These are phyloP conservation scores for Volvariella surrecta DNA, from an alignment of 1,284 basidiomycete genomes.

Conservation along the genomic window DNA sequence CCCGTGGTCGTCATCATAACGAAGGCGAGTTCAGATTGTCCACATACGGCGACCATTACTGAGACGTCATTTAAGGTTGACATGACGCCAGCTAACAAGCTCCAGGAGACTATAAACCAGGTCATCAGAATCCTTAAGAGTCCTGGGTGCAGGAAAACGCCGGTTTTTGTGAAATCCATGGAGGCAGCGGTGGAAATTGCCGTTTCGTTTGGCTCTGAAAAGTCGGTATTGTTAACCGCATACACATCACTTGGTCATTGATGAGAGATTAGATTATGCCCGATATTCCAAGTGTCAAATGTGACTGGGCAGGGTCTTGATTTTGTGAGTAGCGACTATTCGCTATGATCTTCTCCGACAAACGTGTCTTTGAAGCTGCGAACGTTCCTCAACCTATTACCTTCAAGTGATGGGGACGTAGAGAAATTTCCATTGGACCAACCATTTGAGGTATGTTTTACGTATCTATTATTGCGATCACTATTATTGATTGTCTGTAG, in stretches of 20 bases:
- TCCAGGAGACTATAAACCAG: slow-evolving; percentile 88
- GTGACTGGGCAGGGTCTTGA: slow-evolving; percentile 92
- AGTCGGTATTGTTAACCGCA: slow-evolving; percentile 28
- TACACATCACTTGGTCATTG: not conserved
- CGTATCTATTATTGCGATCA: not conserved
- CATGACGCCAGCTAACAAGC: slow-evolving; percentile 92
- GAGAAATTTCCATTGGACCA: slow-evolving; percentile 80
- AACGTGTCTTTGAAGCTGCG: slow-evolving; percentile 41
- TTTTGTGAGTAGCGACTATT: slow-evolving; percentile 34
- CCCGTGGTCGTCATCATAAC: slow-evolving; percentile 94
- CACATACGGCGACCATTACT: too few relatives aligned
- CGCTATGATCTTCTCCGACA: slow-evolving; percentile 3
- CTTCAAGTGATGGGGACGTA: slow-evolving; percentile 74
- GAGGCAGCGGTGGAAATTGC: slow-evolving; percentile 78
- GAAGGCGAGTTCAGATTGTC: slow-evolving; percentile 55
- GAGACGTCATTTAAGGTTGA: slow-evolving; percentile 69
- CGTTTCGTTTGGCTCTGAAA: slow-evolving; percentile 61
- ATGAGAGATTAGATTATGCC: slow-evolving; percentile 58
- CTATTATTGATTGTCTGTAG: slow-evolving; percentile 23
- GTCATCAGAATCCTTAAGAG: slow-evolving; percentile 89
- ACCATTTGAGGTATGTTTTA: slow-evolving; percentile 67
- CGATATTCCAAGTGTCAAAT: slow-evolving; percentile 91
- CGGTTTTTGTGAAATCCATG: slow-evolving; percentile 67
- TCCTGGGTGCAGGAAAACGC: slow-evolving; percentile 86
- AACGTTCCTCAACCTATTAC: slow-evolving; percentile 80